Evolutionary conservation across 2,329 filamentous ascomycete species (phyloP), one percentile per base, ranked within the genome.

Genomic region (Botrytis deweyae): DNA sequence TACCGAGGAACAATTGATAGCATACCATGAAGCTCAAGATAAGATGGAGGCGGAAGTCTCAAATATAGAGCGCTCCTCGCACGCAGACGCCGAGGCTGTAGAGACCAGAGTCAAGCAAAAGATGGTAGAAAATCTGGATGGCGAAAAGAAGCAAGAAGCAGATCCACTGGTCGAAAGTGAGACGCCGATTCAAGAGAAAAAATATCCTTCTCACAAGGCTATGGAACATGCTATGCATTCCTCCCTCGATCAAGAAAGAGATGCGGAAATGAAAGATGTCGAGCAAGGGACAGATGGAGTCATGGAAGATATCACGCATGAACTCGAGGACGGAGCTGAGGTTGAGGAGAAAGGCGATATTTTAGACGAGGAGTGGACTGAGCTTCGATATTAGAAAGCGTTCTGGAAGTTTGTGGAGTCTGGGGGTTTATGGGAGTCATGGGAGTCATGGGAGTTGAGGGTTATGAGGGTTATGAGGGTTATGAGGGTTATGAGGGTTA

Each of bases 331-430:
- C 3, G 12, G 2, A 14, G 52, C 14, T 29, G 52, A 58, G n/a
- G n/a, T 18, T 4, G n/a, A 33, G 52, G 6, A 0, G 14, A 1
- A 58, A 33, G 52, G 1, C 0, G 2, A 16, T 29, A 3, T 1
- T 16, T 8, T 3, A 1, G 52, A 58, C 3, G n/a, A 58, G 25
- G 52, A 58, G 16, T 58, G 52, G 52, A 29, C n/a, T 18, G 6
- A 29, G n/a, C n/a, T 58, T 58, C 3, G 16, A 58, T 29, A 29
- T 18, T 29, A 44, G 16, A 44, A 44, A 18, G 16, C 1, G 1
- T 38, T 38, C 10, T 38, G 6, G 38, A 38, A 40, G 10, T 40
- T 40, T 40, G 38, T 1, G 12, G 38, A 40, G 38, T 40, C 0
- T 18, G 5, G 42, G 42, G 42, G 20, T 7, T 42, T 42, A 38